Conservation (phyloP, 2,329 filamentous ascomycete species). For the Phialophora chinensis region DNA sequence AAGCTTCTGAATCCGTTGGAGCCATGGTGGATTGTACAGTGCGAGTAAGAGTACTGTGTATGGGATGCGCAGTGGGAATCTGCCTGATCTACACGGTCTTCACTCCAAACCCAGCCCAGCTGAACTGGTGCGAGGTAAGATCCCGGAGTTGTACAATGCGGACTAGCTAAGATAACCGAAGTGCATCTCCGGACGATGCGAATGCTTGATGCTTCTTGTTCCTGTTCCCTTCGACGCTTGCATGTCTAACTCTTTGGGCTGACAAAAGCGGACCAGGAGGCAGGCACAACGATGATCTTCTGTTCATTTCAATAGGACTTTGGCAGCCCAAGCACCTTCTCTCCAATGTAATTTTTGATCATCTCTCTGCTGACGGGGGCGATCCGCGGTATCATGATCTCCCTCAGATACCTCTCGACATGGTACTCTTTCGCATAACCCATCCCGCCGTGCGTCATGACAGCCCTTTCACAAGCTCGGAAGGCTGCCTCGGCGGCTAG, state of each 20-base stretch:
- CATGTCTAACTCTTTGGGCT: background rate
- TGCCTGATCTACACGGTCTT: slow-evolving; percentile 12
- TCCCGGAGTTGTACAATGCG: background rate
- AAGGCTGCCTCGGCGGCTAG: slow-evolving; percentile 67
- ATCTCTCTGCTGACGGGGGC: slow-evolving; percentile 63
- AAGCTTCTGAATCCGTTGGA: background rate
- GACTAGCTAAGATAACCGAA: background rate
- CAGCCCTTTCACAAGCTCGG: slow-evolving; percentile 64
- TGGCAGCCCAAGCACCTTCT: slow-evolving; percentile 52
- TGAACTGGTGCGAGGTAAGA: background rate
- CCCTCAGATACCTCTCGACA: slow-evolving; percentile 65
- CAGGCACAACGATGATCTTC: background rate
- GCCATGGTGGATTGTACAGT: background rate
- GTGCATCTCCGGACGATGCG: background rate
- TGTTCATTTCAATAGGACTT: slow-evolving; percentile 47
- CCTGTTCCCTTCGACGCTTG: background rate
- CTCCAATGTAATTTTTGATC: slow-evolving; percentile 54
- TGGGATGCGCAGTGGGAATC: background rate
- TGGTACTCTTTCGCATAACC: slow-evolving; percentile 68
- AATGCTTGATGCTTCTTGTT: background rate
- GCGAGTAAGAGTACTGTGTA: background rate
- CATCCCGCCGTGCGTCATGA: slow-evolving; percentile 66
- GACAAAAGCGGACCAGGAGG: background rate
- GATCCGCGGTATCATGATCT: slow-evolving; percentile 65
- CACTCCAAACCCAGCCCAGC: background rate